Conservation (phyloP, 2,329 filamentous ascomycete genomes). For the Aureobasidium uvarum region DNA sequence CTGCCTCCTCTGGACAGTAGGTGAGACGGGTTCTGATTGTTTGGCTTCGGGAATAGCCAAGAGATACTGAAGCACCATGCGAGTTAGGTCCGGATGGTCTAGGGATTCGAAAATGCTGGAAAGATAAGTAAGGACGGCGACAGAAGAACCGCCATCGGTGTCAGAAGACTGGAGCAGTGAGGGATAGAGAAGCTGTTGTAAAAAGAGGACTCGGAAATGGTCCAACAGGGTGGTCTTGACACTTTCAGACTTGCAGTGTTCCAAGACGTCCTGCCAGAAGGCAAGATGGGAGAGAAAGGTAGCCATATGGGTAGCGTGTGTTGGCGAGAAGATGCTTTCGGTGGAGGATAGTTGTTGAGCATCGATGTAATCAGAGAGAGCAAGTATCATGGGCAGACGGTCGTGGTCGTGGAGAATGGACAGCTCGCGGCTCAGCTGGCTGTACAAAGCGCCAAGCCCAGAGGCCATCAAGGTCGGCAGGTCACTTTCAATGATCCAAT, state of each 20-base stretch:
- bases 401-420: slow-evolving; percentile 75
- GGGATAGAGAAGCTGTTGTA: slow-evolving; percentile 93
- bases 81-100: slow-evolving; percentile 90
- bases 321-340: slow-evolving; percentile 68
- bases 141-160: slow-evolving; percentile 92
- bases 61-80: slow-evolving; percentile 89
- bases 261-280: slow-evolving; percentile 98
- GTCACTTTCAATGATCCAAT: slow-evolving; percentile 97
- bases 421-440: slow-evolving; percentile 69
- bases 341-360: slow-evolving; percentile 67
- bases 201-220: slow-evolving; percentile 94
- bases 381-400: slow-evolving; percentile 76
- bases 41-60: slow-evolving; percentile 69
- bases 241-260: slow-evolving; percentile 88
- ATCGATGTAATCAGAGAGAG: slow-evolving; percentile 83
- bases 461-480: slow-evolving; percentile 96
- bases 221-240: slow-evolving; percentile 91
- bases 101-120: slow-evolving; percentile 86
- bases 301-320: slow-evolving; percentile 82
- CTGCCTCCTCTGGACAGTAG: slow-evolving; percentile 71
- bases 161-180: slow-evolving; percentile 96
- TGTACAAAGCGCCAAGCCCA: slow-evolving; percentile 76
- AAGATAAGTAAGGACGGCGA: slow-evolving; percentile 91
- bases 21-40: slow-evolving; percentile 47
- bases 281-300: slow-evolving; percentile 92